A percentile compares a stretch with the other conserved stretches of the same genome.
Evolutionary conservation across 2,329 filamentous ascomycete genomes (phyloP).

Genomic region (Phyllosticta paracitricarpa): DNA sequence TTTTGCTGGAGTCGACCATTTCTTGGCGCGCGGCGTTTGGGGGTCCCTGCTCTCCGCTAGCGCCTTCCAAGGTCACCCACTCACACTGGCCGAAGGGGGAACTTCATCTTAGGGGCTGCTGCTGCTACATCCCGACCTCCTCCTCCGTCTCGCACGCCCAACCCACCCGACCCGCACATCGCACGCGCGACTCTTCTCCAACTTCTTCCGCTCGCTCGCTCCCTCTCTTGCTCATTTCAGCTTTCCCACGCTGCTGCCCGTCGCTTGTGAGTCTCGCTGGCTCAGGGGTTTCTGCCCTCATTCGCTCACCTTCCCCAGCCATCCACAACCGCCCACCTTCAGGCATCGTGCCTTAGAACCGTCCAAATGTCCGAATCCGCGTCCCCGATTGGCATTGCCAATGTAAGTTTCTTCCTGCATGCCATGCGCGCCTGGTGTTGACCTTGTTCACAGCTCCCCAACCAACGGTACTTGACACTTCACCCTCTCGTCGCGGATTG

Average conservation of each 20-base stretch:
- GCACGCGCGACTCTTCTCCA: constrained; percentile 3
- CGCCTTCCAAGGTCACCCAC: constrained; percentile 4
- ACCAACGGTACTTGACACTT: constrained; percentile 46
- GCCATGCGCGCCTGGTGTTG: constrained; percentile 17
- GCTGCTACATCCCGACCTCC: constrained; percentile 2
- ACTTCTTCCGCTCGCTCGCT: constrained; percentile 9
- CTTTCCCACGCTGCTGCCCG: background rate
- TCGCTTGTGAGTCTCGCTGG: background rate
- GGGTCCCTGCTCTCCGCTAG: constrained; percentile 1
- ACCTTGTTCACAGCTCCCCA: constrained; percentile 47
- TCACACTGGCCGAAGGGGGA: constrained; percentile 9
- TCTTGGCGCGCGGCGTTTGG: background rate
- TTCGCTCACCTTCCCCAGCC: constrained; percentile 5
- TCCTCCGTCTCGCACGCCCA: constrained; percentile 4
- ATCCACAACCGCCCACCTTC: background rate
- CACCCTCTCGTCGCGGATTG: background rate
- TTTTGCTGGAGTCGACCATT: constrained; percentile 18
- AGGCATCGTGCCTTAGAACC: constrained; percentile 10
- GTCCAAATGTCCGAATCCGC: constrained; percentile 52
- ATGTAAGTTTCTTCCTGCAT: constrained; percentile 42
- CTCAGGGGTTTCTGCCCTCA: constrained; percentile 5
- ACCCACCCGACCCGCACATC: constrained; percentile 1
- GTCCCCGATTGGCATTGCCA: constrained; percentile 64
- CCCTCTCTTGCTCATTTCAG: background rate
- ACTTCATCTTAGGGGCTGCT: constrained; percentile 11